These are phyloP conservation scores for Vachellia pachyceras DNA, from an alignment of 306 rosid species.

Conservation along the genomic window DNA sequence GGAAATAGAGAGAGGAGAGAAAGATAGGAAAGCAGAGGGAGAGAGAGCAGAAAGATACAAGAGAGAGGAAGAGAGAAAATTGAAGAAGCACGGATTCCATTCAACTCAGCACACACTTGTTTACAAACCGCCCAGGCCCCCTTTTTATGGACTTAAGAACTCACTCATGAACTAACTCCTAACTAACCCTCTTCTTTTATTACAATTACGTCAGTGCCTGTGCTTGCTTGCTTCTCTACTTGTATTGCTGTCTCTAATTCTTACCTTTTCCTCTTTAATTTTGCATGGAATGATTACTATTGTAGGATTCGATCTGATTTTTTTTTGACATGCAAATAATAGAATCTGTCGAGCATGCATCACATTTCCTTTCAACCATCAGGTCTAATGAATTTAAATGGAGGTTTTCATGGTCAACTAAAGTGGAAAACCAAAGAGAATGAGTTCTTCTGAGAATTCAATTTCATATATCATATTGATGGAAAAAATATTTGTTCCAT, in stretches of 20 bases:
- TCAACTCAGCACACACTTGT: neutral
- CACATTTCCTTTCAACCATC: slow-evolving; percentile 1
- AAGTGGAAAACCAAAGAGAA: neutral
- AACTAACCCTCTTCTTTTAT: neutral
- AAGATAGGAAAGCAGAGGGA: neutral
- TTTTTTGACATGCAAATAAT: slow-evolving; percentile 1
- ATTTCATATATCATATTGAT: neutral
- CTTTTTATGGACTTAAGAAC: neutral
- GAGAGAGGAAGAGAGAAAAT: neutral
- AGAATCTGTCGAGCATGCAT: slow-evolving; percentile 1
- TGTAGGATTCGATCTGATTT: slow-evolving; percentile 7
- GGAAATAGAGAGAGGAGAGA: neutral
- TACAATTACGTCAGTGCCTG: neutral
- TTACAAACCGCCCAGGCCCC: neutral
- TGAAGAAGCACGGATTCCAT: neutral
- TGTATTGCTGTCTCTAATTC: slow-evolving; percentile 7
- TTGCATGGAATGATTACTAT: slow-evolving; percentile 9
- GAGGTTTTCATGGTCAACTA: neutral
- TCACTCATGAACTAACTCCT: neutral
- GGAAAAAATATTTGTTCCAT: slow-evolving; percentile 21
- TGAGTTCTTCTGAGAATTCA: slow-evolving; percentile 15
- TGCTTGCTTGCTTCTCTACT: slow-evolving; percentile 30
- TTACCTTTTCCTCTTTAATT: slow-evolving; percentile 10
- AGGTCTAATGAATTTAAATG: slow-evolving; percentile 18
- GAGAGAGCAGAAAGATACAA: neutral